Base-by-base conservation (phyloP, 345 rosid species). In the Garcia nutans region DNA sequence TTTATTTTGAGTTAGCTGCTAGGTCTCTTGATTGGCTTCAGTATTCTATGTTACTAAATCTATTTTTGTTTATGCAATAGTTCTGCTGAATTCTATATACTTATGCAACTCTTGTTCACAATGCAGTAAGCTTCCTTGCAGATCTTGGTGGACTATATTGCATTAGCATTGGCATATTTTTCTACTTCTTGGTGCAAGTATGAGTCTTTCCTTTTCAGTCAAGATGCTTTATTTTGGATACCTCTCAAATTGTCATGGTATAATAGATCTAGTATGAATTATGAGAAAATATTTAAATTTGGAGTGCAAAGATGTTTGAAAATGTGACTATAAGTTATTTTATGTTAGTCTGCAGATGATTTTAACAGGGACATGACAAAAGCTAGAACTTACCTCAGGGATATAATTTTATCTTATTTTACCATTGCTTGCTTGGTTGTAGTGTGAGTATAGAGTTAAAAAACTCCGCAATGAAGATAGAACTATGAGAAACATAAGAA, bases 71-170 rank as follows among this genome's bases (percentile, higher is more conserved):
- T 11, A 49, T 50, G 56, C 33, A 2, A 13, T 23, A 28, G 4
- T 47, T 6, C 49, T 28, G 22, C 19, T 47, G 10, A 49, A 23
- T 22, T 26, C n/a, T 63, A 50, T 45, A 55, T 19, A 54, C 69
- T 63, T 59, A 75, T 57, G 22, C 45, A 57, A 61, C 45, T 33
- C 64, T 68, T 78, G 33, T 71, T 77, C 65, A 22, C 72, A 52
- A 76, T 86, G 90, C 92, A 96, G 99, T 96, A 84, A 87, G 94
- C 88, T 93, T 96, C 89, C 92, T 96, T 67, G 99, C 99, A 0
- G 98, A 96, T 80, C 97, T 96, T 83, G 99, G 99, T 82, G 99
- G 99, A 76, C 85, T 96, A 65, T 96, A 88, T 83, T 96, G 99
- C 90, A 84, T 96, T 80, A 93, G 98, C 74, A 85, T 96, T 78